A percentile compares a stretch with the other conserved stretches of the same genome.
phyloP scores from a whole-genome alignment of 108 stramenopile species.

The Skeletonema potamos region DNA sequence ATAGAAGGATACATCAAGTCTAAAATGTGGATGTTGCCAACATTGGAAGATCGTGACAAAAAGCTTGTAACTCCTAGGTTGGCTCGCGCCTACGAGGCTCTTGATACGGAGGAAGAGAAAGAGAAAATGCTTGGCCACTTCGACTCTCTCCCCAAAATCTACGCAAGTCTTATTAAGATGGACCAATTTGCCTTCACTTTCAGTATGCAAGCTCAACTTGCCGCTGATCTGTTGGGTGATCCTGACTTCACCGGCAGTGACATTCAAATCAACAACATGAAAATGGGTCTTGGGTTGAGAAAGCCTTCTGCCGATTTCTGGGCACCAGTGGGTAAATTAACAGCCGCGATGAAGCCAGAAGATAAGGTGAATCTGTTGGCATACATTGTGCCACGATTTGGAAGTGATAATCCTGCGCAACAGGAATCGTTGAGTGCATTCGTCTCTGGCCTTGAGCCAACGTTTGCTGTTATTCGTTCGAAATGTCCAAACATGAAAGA shows the following conservation, averaged over 20 bases:
- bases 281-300: conserved; percentile 83
- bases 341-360: conserved; percentile 75
- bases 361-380: conserved; percentile 87
- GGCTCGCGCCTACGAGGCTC: conserved; percentile 51
- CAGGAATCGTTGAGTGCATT: conserved; percentile 72
- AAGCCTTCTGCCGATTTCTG: conserved; percentile 83
- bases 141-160: conserved; percentile 71
- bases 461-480: conserved; percentile 58
- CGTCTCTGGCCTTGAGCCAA: conserved; percentile 73
- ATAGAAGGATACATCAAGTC: conserved; percentile 71
- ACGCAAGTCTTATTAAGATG: conserved; percentile 84
- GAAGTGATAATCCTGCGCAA: conserved; percentile 63
- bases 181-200: conserved; percentile 89
- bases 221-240: conserved; percentile 76
- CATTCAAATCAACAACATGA: conserved; percentile 75
- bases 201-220: conserved; percentile 88
- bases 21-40: conserved; percentile 82
- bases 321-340: conserved; percentile 85
- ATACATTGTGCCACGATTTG: conserved; percentile 84
- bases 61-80: conserved; percentile 78
- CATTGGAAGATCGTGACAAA: conserved; percentile 82
- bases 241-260: conserved; percentile 79
- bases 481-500: conserved; percentile 73
- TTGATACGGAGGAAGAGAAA: conserved; percentile 36
- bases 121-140: conserved; percentile 55